Percentiles rank a stretch among this genome's conserved stretches.
phyloP scores from a whole-genome alignment of 2,329 filamentous ascomycete genomes.

The Aspergillus eucalypticola region DNA sequence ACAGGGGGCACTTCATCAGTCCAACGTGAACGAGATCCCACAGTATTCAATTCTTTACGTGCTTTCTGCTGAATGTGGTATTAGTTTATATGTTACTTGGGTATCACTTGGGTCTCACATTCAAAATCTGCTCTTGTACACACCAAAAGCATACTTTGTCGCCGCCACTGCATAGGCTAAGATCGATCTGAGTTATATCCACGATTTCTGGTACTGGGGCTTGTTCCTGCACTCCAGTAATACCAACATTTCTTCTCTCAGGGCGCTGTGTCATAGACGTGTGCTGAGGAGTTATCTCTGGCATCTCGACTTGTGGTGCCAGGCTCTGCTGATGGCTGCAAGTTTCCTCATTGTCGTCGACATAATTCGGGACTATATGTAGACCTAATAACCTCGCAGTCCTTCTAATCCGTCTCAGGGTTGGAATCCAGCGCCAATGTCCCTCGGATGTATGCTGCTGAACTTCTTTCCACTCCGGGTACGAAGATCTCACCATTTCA shows the following conservation, averaged over 20 bases:
- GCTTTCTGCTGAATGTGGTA: neutral
- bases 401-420: constrained; percentile 16
- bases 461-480: constrained; percentile 27
- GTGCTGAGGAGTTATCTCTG: too few relatives aligned
- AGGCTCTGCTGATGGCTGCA: neutral
- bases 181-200: neutral
- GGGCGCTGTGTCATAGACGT: neutral
- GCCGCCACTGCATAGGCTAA: neutral
- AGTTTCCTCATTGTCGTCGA: constrained; percentile 14
- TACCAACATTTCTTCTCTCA: neutral
- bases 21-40: neutral
- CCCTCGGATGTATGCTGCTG: constrained; percentile 23
- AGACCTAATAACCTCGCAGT: constrained; percentile 13
- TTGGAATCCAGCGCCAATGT: constrained; percentile 17
- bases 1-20: constrained; percentile 26
- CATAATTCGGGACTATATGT: constrained; percentile 7
- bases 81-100: neutral
- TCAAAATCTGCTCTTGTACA: neutral
- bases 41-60: neutral
- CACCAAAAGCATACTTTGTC: constrained; percentile 3
- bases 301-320: neutral
- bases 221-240: neutral
- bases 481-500: constrained; percentile 17
- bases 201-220: neutral
- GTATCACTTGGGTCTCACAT: neutral